Percentiles rank a stretch among this genome's conserved stretches.
Evolutionary conservation across 768 basidiomycete species (phyloP).

Genomic region (Collybiopsis confluens): DNA sequence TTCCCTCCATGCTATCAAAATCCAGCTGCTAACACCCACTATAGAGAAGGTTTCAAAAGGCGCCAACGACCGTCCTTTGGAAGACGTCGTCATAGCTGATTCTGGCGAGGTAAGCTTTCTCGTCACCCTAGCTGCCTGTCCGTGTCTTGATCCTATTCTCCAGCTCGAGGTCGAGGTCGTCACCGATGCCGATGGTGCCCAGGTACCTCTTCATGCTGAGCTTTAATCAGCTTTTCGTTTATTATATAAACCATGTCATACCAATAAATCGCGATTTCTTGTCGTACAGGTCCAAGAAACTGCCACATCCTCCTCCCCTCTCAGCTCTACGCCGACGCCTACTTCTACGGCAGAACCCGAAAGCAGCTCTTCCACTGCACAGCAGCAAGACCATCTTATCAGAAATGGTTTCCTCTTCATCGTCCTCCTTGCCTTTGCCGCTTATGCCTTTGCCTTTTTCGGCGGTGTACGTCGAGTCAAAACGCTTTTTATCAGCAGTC

Average conservation of each 20-base stretch:
- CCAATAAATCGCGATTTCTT: slow-evolving; percentile 53
- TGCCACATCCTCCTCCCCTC: slow-evolving; percentile 11
- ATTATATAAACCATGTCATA: slow-evolving; percentile 33
- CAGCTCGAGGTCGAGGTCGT: slow-evolving; percentile 52
- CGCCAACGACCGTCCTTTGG: slow-evolving; percentile 62
- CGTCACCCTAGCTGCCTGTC: not conserved
- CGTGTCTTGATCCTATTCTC: not conserved
- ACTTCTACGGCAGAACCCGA: slow-evolving; percentile 4
- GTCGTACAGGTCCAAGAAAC: slow-evolving; percentile 20
- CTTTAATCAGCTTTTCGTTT: slow-evolving; percentile 64
- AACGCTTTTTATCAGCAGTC: slow-evolving; percentile 32
- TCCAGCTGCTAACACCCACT: slow-evolving; percentile 10
- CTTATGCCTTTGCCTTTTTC: slow-evolving; percentile 43
- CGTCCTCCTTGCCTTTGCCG: slow-evolving; percentile 41
- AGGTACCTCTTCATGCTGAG: slow-evolving; percentile 95
- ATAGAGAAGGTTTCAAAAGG: slow-evolving; percentile 75
- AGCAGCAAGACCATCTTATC: slow-evolving; percentile 19
- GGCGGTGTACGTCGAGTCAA: slow-evolving; percentile 47
- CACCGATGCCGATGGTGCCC: slow-evolving; percentile 62
- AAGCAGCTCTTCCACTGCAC: too few species aligned
- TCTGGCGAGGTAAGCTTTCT: slow-evolving; percentile 73
- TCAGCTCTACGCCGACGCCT: slow-evolving; percentile 10
- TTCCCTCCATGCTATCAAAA: not conserved
- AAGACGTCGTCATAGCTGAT: slow-evolving; percentile 77
- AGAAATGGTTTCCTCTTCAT: slow-evolving; percentile 31